Conservation (phyloP, 306 rosid genomes). For the Pyrus betulifolia region DNA sequence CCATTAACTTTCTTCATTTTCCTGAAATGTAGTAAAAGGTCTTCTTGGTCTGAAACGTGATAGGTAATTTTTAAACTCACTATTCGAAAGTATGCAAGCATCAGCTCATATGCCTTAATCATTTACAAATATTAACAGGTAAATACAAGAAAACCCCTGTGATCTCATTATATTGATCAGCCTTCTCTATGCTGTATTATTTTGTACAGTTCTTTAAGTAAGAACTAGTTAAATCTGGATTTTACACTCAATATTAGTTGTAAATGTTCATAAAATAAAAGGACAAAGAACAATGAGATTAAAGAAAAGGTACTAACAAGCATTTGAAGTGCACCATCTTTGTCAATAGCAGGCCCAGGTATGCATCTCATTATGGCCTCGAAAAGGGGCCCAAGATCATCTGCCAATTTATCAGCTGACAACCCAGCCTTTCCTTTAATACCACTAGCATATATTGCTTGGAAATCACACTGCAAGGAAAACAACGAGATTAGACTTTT, state of each 20-base stretch:
- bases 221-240: not conserved
- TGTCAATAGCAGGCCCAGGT: constrained; percentile 91
- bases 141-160: not conserved
- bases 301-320: constrained; percentile 57
- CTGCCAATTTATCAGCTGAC: constrained; percentile 78
- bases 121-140: too few species aligned
- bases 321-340: constrained; percentile 95
- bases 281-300: not conserved
- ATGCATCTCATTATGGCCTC: constrained; percentile 95
- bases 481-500: constrained; percentile 1
- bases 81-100: not conserved
- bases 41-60: not conserved
- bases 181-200: not conserved
- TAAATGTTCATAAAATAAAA: not conserved
- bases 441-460: constrained; percentile 95
- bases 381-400: constrained; percentile 95
- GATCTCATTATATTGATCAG: not conserved
- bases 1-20: not conserved
- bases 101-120: not conserved
- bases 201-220: not conserved
- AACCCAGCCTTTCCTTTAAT: constrained; percentile 92
- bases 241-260: not conserved
- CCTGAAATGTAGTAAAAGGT: not conserved
- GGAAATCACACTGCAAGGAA: constrained; percentile 78
- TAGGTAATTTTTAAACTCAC: not conserved